Conservation (phyloP, 1,139 yeast species). For the Pichia sp. region DNA sequence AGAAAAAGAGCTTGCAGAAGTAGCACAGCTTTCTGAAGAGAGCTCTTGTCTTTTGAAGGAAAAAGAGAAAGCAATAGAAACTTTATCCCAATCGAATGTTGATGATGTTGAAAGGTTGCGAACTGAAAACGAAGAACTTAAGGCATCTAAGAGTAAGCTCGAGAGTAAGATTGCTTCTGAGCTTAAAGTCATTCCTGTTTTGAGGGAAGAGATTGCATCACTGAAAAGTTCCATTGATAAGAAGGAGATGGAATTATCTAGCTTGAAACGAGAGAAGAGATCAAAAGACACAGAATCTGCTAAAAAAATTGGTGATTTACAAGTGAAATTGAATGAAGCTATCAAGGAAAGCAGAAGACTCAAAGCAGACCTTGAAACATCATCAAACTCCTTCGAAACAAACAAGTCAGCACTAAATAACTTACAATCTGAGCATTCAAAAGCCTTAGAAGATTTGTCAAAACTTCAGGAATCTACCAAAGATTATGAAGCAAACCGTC, state of each 20-base stretch:
- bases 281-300: constrained; percentile 5
- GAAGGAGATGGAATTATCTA: constrained; percentile 20
- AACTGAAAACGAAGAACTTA: constrained; percentile 27
- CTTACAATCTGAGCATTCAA: neutral
- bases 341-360: constrained; percentile 4
- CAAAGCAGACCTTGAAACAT: constrained; percentile 3
- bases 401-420: neutral
- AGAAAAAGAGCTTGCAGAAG: constrained; percentile 30
- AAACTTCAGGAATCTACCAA: constrained; percentile 3
- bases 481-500: constrained; percentile 19
- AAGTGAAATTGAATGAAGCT: constrained; percentile 9
- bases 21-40: neutral
- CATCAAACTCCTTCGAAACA: constrained; percentile 1
- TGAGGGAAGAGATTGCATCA: constrained; percentile 35
- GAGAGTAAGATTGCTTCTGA: constrained; percentile 23
- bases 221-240: constrained; percentile 28
- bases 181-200: constrained; percentile 35
- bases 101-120: constrained; percentile 18
- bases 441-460: constrained; percentile 1
- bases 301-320: constrained; percentile 8
- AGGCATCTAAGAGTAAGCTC: constrained; percentile 4
- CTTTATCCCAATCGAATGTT: constrained; percentile 5
- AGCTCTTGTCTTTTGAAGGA: neutral
- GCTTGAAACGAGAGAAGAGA: constrained; percentile 16
- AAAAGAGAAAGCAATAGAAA: constrained; percentile 8